phyloP scores from a whole-genome alignment of 192 early-diverging fungal genomes.

The Phlyctochytrium planicorne region DNA sequence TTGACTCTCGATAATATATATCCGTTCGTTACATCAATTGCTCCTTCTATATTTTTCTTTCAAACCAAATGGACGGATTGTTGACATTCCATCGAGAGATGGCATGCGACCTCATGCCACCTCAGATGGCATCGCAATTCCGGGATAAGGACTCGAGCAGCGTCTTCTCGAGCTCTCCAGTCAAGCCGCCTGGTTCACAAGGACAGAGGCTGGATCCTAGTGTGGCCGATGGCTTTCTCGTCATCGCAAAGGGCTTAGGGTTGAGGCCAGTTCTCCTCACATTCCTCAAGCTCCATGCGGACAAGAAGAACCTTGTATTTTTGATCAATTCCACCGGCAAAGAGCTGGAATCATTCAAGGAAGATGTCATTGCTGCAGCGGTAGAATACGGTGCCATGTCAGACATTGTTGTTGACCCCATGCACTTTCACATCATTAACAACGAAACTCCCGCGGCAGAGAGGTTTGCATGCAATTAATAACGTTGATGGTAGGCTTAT shows the following conservation, averaged over 20 bases:
- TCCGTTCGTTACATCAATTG: too few relatives aligned
- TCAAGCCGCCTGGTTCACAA: background rate
- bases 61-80: conserved; percentile 1
- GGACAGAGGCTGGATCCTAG: conserved; percentile 6
- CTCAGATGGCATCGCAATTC: background rate
- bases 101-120: conserved; percentile 35
- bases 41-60: too few relatives aligned
- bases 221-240: conserved; percentile 75
- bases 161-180: background rate
- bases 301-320: conserved; percentile 72
- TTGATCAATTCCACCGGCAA: conserved; percentile 65
- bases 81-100: conserved; percentile 36
- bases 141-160: background rate
- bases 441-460: conserved; percentile 57
- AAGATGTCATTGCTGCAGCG: conserved; percentile 30
- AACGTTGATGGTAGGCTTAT: background rate
- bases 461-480: conserved; percentile 39
- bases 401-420: conserved; percentile 52
- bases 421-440: conserved; percentile 48
- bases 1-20: too few relatives aligned
- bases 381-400: conserved; percentile 5
- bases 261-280: conserved; percentile 64
- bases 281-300: conserved; percentile 66
- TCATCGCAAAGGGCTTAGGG: conserved; percentile 78
- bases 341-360: conserved; percentile 35